A percentile compares a stretch with the other conserved stretches of the same genome.
These are phyloP conservation scores for Verticillium nonalfalfae DNA, from an alignment of 2,329 filamentous ascomycete species.

Conservation along the genomic window DNA sequence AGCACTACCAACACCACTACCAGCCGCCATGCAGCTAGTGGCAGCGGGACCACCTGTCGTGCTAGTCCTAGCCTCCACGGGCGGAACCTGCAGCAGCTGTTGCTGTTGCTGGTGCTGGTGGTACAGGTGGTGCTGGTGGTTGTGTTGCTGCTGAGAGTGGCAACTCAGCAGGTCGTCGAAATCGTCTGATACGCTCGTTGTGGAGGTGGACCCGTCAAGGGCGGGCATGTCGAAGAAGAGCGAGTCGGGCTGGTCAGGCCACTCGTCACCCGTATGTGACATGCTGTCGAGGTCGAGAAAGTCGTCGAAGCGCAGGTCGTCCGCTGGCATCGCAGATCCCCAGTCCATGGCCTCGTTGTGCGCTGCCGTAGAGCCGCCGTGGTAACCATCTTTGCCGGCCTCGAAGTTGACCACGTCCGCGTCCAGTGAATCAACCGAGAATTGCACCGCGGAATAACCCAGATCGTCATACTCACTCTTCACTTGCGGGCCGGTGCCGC, in stretches of 20 bases:
- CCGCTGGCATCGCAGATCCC: not conserved
- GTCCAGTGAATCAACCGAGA: constrained; percentile 10
- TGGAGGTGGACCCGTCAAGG: constrained; percentile 7
- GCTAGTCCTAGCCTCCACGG: constrained; percentile 9
- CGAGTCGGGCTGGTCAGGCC: constrained; percentile 9
- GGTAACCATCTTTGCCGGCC: not conserved
- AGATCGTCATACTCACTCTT: not conserved
- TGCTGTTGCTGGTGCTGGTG: not conserved
- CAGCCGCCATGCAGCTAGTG: not conserved
- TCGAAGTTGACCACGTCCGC: constrained; percentile 2
- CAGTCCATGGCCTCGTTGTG: not conserved
- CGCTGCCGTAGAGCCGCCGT: not conserved
- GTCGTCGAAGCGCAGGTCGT: constrained; percentile 18
- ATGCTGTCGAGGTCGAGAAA: constrained; percentile 18
- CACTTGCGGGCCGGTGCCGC: constrained; percentile 7
- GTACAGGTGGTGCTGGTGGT: not conserved
- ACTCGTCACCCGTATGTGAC: constrained; percentile 7
- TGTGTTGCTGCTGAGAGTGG: constrained; percentile 4
- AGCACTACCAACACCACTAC: constrained; percentile 3
- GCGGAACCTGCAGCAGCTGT: not conserved
- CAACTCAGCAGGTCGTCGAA: constrained; percentile 10
- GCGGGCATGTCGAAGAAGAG: constrained; percentile 12
- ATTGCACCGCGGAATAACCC: constrained; percentile 3
- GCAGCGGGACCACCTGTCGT: constrained; percentile 11
- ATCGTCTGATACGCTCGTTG: constrained; percentile 12